Evolutionary conservation across 2,329 filamentous ascomycete genomes (phyloP).

Genomic region (Colletotrichum chrysophilum): DNA sequence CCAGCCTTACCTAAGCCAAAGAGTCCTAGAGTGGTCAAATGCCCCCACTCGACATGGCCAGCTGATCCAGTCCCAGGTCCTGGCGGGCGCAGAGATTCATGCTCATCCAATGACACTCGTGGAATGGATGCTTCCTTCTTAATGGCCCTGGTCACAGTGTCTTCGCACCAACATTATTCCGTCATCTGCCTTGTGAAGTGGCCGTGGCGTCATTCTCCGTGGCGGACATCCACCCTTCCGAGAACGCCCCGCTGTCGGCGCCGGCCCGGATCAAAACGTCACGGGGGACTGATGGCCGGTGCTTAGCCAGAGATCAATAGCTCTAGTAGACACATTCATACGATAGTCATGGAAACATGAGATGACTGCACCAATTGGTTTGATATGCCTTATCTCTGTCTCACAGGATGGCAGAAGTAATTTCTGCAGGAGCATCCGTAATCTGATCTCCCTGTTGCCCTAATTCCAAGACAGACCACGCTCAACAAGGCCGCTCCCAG

Average conservation of each 20-base stretch:
- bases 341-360: background rate
- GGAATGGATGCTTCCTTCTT: background rate
- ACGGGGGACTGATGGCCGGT: background rate
- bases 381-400: background rate
- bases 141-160: background rate
- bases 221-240: background rate
- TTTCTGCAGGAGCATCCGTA: background rate
- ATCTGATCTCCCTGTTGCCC: background rate
- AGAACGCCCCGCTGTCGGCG: background rate
- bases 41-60: constrained; percentile 8
- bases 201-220: constrained; percentile 2
- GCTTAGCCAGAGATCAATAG: background rate
- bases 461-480: background rate
- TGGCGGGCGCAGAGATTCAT: background rate
- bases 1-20: background rate
- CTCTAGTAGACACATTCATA: background rate
- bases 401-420: background rate
- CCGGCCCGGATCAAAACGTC: background rate
- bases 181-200: background rate
- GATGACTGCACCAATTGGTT: background rate
- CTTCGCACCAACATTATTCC: constrained; percentile 19
- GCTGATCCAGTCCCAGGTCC: constrained; percentile 7
- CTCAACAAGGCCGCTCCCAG: background rate
- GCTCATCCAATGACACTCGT: background rate
- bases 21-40: background rate